These are phyloP conservation scores for Sporothrix mexicana DNA, from an alignment of 2,329 filamentous ascomycete species.

Conservation along the genomic window DNA sequence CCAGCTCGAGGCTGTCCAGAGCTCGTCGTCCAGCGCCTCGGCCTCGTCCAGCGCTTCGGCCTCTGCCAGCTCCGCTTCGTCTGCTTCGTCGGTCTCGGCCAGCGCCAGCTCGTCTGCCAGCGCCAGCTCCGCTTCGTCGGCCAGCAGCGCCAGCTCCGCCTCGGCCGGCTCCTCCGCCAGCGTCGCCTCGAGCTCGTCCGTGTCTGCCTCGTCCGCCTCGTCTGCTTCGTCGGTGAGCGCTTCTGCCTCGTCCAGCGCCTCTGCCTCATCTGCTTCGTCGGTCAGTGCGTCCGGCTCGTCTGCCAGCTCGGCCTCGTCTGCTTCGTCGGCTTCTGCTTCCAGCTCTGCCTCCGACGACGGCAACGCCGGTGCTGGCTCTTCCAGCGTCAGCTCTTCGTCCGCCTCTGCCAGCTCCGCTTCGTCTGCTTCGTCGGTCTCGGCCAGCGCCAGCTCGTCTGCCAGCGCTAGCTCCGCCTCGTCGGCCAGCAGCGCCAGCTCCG, in stretches of 20 bases:
- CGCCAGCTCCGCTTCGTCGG: not conserved
- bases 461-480: not conserved
- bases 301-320: constrained; percentile 12
- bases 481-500: constrained; percentile 15
- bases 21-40: not conserved
- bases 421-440: constrained; percentile 6
- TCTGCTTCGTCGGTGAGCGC: not conserved
- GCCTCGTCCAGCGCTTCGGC: not conserved
- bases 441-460: constrained; percentile 24
- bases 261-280: not conserved
- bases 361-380: not conserved
- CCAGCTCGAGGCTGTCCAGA: constrained; percentile 25
- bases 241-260: constrained; percentile 12
- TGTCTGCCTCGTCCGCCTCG: not conserved
- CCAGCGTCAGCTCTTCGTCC: not conserved
- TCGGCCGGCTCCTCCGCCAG: not conserved
- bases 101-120: constrained; percentile 19
- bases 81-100: constrained; percentile 23
- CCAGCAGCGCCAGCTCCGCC: constrained; percentile 14
- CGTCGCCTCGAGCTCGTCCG: not conserved
- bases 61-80: not conserved
- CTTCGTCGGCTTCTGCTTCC: constrained; percentile 1
- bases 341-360: not conserved
- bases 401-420: constrained; percentile 10
- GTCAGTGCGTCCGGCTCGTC: not conserved